phyloP scores from a whole-genome alignment of 305 asterid species.

The Petunia hybrid region DNA sequence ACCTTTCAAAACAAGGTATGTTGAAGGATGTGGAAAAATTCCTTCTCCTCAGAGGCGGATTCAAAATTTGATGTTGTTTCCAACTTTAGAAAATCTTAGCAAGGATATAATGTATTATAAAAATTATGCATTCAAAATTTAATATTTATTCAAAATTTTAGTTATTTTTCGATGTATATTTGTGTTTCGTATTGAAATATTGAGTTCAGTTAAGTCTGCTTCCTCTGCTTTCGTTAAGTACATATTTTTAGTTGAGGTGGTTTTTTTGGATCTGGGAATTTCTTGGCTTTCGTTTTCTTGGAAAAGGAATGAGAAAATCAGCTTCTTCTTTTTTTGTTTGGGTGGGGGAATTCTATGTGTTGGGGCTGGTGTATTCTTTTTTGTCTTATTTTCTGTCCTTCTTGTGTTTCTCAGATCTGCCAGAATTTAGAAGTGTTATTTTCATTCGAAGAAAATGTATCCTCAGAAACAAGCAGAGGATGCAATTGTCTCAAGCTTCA shows the following conservation, averaged over 20 bases:
- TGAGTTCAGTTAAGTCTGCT: not conserved
- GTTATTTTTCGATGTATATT: too few relatives aligned
- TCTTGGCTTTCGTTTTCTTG: slow-evolving; percentile 8
- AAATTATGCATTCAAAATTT: too few relatives aligned
- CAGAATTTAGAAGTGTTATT: not conserved
- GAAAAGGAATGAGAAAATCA: not conserved
- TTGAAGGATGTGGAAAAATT: not conserved
- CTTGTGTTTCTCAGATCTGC: slow-evolving; percentile 36
- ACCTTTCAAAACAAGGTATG: slow-evolving; percentile 44
- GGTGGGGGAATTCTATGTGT: not conserved
- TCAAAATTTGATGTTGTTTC: too few relatives aligned
- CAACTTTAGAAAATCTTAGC: too few relatives aligned
- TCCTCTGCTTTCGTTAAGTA: not conserved
- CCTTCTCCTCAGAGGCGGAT: too few relatives aligned
- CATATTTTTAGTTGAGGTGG: not conserved
- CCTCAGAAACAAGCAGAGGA: slow-evolving; percentile 40
- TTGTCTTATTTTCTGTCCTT: not conserved
- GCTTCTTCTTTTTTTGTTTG: too few relatives aligned
- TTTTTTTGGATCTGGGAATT: slow-evolving; percentile 20
- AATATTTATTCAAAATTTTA: too few relatives aligned
- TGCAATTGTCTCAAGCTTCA: slow-evolving; percentile 36
- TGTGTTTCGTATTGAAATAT: too few relatives aligned
- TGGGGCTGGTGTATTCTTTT: not conserved
- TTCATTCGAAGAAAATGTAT: slow-evolving; percentile 33
- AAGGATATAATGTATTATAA: too few relatives aligned